These are phyloP conservation scores for Avena insularis DNA, from an alignment of 176 grass and related monocot species.

Conservation along the genomic window DNA sequence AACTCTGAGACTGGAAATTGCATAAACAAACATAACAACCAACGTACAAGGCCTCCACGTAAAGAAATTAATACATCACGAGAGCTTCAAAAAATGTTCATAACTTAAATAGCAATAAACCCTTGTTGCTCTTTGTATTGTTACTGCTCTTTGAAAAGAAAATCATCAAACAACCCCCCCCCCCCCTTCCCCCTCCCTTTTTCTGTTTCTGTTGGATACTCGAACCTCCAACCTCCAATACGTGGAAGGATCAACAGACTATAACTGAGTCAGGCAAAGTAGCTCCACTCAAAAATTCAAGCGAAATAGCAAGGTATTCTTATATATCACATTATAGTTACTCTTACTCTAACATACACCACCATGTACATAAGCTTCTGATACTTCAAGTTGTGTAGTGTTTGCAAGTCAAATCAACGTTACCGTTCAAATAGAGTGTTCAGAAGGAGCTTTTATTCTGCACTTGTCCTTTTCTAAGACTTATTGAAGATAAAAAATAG, in stretches of 20 bases:
- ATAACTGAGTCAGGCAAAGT: too few relatives aligned
- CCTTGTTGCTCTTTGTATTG: background rate
- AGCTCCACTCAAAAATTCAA: too few relatives aligned
- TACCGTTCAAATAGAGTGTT: background rate
- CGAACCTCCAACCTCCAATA: conserved; percentile 2
- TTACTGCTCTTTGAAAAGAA: background rate
- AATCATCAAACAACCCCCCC: background rate
- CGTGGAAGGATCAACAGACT: too few relatives aligned
- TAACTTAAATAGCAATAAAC: background rate
- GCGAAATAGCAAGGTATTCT: too few relatives aligned
- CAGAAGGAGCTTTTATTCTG: background rate
- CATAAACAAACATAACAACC: background rate
- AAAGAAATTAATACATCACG: background rate
- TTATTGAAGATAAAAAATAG: background rate
- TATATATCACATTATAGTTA: too few relatives aligned
- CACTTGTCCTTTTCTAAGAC: background rate
- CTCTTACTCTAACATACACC: too few relatives aligned
- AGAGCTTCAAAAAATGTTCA: background rate
- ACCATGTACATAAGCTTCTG: background rate
- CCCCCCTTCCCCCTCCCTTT: background rate
- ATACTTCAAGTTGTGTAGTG: background rate
- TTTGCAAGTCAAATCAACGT: background rate
- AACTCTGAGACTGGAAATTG: background rate
- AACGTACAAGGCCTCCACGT: background rate
- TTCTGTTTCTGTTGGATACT: background rate